Evolutionary conservation across 78 protist species (phyloP).

Genomic region (Dictyostelium citrinum): DNA sequence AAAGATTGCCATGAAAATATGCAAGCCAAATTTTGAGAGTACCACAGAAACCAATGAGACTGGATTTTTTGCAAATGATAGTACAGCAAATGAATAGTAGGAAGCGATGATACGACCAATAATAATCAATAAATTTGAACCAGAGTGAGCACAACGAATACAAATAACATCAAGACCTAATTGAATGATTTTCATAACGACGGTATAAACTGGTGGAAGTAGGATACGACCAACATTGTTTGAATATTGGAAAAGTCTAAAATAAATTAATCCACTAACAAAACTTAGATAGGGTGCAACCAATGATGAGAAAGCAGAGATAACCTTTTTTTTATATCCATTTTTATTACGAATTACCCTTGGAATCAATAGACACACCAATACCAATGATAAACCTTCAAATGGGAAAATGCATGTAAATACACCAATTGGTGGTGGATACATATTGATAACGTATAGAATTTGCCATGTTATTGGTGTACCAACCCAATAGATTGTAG

Average conservation of each 20-base stretch:
- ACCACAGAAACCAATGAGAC: conserved; percentile 41
- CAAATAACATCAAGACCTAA: conserved; percentile 74
- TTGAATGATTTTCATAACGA: conserved; percentile 59
- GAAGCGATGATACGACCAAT: conserved; percentile 63
- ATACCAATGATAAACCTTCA: conserved; percentile 46
- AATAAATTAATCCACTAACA: conserved; percentile 67
- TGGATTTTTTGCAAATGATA: conserved; percentile 36
- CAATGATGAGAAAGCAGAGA: conserved; percentile 53
- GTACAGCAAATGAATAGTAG: conserved; percentile 59
- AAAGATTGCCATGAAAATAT: conserved; percentile 43
- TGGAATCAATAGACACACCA: conserved; percentile 43
- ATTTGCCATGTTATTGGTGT: conserved; percentile 73
- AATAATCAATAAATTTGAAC: conserved; percentile 41
- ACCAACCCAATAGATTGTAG: conserved; percentile 59
- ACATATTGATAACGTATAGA: background rate
- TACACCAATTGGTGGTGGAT: conserved; percentile 77
- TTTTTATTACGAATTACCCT: background rate
- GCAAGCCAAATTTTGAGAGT: conserved; percentile 49
- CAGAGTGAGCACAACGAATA: conserved; percentile 74
- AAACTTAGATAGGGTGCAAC: conserved; percentile 65
- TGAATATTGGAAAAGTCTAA: conserved; percentile 72
- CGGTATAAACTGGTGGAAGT: conserved; percentile 60
- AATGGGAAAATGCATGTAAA: conserved; percentile 73
- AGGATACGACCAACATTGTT: conserved; percentile 50
- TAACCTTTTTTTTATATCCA: conserved; percentile 1